Evolutionary conservation across 805 yeast genomes (phyloP), one percentile per base, ranked within the genome.

Genomic region (Phaffomyces thermotolerans): DNA sequence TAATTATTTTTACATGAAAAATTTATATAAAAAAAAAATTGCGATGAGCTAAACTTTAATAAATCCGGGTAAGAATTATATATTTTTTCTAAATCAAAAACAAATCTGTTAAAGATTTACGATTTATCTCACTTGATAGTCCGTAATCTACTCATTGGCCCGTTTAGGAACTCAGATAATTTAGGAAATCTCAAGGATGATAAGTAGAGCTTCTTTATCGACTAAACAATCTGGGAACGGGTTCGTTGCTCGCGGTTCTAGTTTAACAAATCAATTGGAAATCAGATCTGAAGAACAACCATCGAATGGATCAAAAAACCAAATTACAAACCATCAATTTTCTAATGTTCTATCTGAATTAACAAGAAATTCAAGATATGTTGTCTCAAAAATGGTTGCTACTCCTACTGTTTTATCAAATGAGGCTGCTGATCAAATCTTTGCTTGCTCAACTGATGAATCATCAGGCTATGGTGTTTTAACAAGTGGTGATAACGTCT

Each of bases 321-420:
- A 46, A 27, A 44, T 34, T n/a, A 48, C 44, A 36, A 14, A 52
- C 2, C 49, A 49, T 18, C 55, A 54, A 25, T 54, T 52, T 43
- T 46, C 58, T 1, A 55, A 55, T 40, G 47, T 52, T 6, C 57
- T 64, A 8, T 51, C 61, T 10, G 87, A 80, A 54, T 65, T 81
- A 49, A 78, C 86, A 7, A 71, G 75, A 50, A 80, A 73, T 52
- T 69, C 73, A 39, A 69, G 76, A 44, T 83, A 79, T 56, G 71
- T 76, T 43, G 80, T 81, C 14, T 67, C 75, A 3, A 70, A 69
- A 52, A 66, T 80, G 14, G 77, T 80, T 4, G 79, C 82, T 1
- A 54, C 67, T 3, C 91, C 91, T 1, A 38, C 33, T 12, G 49
- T 43, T 6, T 41, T 58, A 27, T 36, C 34, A 27, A 9, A 8